phyloP scores from a whole-genome alignment of 108 stramenopile genomes.

The Pseudonitzschia multiseries region DNA sequence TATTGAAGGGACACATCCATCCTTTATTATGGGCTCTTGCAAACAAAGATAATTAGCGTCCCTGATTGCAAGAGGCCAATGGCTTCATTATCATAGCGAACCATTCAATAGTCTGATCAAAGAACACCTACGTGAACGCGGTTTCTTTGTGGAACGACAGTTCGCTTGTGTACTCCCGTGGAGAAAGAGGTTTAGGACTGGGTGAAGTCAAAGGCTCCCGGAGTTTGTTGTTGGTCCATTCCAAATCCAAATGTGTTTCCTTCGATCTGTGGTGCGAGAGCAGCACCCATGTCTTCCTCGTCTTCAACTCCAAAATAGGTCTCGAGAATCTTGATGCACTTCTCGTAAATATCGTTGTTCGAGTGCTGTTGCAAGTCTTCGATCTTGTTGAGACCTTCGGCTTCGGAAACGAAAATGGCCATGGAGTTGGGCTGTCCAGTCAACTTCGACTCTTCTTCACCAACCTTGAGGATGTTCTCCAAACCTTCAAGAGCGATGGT shows the following conservation, averaged over 20 bases:
- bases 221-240: constrained; percentile 26
- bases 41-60: constrained; percentile 21
- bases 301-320: constrained; percentile 93
- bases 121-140: not conserved
- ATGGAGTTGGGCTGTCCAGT: constrained; percentile 84
- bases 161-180: not conserved
- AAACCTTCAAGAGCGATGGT: constrained; percentile 97
- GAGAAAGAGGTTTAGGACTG: not conserved
- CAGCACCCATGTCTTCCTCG: constrained; percentile 78
- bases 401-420: constrained; percentile 91
- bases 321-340: constrained; percentile 89
- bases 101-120: not conserved
- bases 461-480: constrained; percentile 97
- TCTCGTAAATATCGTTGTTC: constrained; percentile 94
- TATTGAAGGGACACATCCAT: constrained; percentile 6
- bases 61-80: constrained; percentile 38
- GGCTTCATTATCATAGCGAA: constrained; percentile 7
- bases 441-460: constrained; percentile 85
- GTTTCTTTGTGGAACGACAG: not conserved
- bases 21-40: constrained; percentile 30
- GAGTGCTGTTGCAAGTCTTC: constrained; percentile 94
- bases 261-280: constrained; percentile 64
- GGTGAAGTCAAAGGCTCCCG: constrained; percentile 50
- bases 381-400: constrained; percentile 91
- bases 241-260: constrained; percentile 83